Percentiles rank a stretch among this genome's conserved stretches.
Conservation (phyloP, 2,329 filamentous ascomycete species). For the Microdochium nivale region DNA sequence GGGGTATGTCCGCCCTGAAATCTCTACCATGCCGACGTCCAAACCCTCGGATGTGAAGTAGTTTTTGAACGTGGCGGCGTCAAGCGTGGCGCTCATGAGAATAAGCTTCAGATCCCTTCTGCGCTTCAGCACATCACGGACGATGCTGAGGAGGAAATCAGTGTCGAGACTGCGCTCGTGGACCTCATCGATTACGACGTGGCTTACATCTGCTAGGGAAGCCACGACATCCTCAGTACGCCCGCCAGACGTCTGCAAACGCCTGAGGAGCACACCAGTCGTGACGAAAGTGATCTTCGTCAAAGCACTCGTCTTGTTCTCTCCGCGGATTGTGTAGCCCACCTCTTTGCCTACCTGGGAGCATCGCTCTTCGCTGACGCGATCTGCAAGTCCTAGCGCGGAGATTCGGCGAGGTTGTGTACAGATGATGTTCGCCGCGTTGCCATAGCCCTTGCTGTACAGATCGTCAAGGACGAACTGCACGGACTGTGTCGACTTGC, state of each 20-base stretch:
- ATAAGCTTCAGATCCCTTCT: slow-evolving; percentile 80
- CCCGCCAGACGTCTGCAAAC: slow-evolving; percentile 84
- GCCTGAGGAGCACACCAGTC: slow-evolving; percentile 82
- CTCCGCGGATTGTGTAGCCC: slow-evolving; percentile 85
- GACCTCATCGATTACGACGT: slow-evolving; percentile 93
- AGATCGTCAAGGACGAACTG: slow-evolving; percentile 93
- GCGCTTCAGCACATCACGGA: slow-evolving; percentile 70
- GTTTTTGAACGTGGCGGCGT: slow-evolving; percentile 73
- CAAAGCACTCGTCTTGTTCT: slow-evolving; percentile 63
- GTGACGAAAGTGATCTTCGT: slow-evolving; percentile 96
- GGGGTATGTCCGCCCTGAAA: slow-evolving; percentile 80
- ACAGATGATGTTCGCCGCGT: slow-evolving; percentile 80
- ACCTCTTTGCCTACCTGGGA: slow-evolving; percentile 76
- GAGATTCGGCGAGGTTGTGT: slow-evolving; percentile 94
- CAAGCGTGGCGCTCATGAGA: slow-evolving; percentile 92
- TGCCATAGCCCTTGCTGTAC: slow-evolving; percentile 66
- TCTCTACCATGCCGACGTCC: slow-evolving; percentile 73
- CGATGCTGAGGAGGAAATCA: slow-evolving; percentile 81
- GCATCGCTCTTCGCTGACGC: slow-evolving; percentile 88
- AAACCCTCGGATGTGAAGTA: slow-evolving; percentile 68
- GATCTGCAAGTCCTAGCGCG: slow-evolving; percentile 84
- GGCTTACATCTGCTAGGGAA: slow-evolving; percentile 81
- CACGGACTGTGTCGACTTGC: slow-evolving; percentile 93
- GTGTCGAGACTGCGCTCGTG: slow-evolving; percentile 93
- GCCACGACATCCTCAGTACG: slow-evolving; percentile 70